phyloP scores from a whole-genome alignment of 75 land plant species.

The Larix kaempferi region DNA sequence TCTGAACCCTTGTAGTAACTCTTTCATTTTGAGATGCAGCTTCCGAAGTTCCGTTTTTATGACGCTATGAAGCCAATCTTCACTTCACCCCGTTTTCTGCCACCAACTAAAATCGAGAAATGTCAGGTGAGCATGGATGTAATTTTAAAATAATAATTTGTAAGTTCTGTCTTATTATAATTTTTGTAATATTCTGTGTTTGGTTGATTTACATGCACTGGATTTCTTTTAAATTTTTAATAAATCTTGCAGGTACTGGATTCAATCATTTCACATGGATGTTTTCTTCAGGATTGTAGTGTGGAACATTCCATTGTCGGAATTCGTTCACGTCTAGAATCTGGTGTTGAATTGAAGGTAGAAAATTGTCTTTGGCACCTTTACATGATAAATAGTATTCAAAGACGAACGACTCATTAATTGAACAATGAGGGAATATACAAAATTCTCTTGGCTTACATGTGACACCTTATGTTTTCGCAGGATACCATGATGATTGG shows the following conservation, averaged over 20 bases:
- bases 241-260: slow-evolving; percentile 48
- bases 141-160: slow-evolving; percentile 23
- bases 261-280: slow-evolving; percentile 77
- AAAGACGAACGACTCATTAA: not conserved
- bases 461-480: not conserved
- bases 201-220: not conserved
- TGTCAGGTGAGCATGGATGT: slow-evolving; percentile 59
- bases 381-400: not conserved
- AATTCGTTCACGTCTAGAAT: slow-evolving; percentile 61
- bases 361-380: not conserved
- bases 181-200: not conserved
- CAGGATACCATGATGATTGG: slow-evolving; percentile 96
- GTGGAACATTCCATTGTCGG: slow-evolving; percentile 70
- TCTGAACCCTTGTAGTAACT: not conserved
- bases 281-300: slow-evolving; percentile 57
- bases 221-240: not conserved
- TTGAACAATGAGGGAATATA: not conserved
- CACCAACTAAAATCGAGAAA: slow-evolving; percentile 91
- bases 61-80: slow-evolving; percentile 91
- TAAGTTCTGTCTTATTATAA: slow-evolving; percentile 26
- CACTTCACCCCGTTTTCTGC: slow-evolving; percentile 92
- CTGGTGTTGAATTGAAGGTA: slow-evolving; percentile 67
- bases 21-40: slow-evolving; percentile 46
- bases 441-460: not conserved
- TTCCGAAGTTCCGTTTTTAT: slow-evolving; percentile 81